Percentiles rank a stretch among this genome's conserved stretches.
phyloP scores from a whole-genome alignment of 2,329 filamentous ascomycete genomes.

The Penicillium sp. region DNA sequence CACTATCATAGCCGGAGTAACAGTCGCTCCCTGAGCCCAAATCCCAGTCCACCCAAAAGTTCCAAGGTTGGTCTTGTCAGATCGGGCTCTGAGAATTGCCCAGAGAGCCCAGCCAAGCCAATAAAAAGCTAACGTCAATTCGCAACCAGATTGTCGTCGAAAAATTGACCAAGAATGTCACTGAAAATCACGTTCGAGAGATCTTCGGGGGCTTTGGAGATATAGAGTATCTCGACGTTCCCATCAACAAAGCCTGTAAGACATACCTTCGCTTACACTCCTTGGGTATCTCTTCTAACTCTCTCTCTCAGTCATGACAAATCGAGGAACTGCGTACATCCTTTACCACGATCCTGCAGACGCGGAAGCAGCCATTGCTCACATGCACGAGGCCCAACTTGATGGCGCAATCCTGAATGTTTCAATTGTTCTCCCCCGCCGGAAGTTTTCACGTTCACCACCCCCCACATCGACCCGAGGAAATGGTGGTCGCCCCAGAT shows the following conservation, averaged over 20 bases:
- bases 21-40: slow-evolving; percentile 32
- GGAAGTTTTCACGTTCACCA: slow-evolving; percentile 78
- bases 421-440: slow-evolving; percentile 81
- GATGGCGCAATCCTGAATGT: slow-evolving; percentile 83
- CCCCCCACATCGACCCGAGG: slow-evolving; percentile 67
- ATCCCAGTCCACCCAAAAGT: slow-evolving; percentile 29
- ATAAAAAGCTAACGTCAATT: background rate
- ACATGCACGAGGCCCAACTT: slow-evolving; percentile 97
- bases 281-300: background rate
- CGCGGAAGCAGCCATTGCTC: slow-evolving; percentile 84
- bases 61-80: slow-evolving; percentile 35
- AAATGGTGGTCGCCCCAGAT: slow-evolving; percentile 54
- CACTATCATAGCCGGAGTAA: slow-evolving; percentile 38
- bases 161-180: slow-evolving; percentile 93
- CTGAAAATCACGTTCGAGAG: slow-evolving; percentile 81
- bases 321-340: slow-evolving; percentile 92
- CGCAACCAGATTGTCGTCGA: slow-evolving; percentile 83
- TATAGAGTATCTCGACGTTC: slow-evolving; percentile 85
- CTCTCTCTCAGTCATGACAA: slow-evolving; percentile 71
- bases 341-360: slow-evolving; percentile 75
- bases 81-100: background rate
- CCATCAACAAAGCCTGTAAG: slow-evolving; percentile 82
- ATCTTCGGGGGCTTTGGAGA: slow-evolving; percentile 88
- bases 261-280: too few species aligned
- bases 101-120: background rate